Base-by-base conservation (phyloP, 225 moss, liverwort and hornwort genomes). In the Pleurozium schreberi region DNA sequence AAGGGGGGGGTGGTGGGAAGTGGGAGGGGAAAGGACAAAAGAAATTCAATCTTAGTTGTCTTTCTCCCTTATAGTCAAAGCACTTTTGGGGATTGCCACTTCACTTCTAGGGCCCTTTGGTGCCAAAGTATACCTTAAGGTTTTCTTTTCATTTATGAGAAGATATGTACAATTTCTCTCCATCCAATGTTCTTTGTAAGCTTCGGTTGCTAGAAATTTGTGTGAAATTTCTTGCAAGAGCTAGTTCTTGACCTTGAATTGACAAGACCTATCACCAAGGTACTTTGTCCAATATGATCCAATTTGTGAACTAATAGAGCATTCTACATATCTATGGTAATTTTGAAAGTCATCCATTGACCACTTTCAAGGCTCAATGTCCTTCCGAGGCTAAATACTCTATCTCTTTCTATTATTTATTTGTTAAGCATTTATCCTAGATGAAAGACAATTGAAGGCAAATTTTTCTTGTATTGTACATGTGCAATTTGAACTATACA, bases 161-260 rank as follows among this genome's bases (percentile, higher is more conserved):
- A 33, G 45, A 21, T 33, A 10, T 4, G 14, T 81, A 62, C 31
- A 0, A 62, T 61, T 62, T 33, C 5, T 47, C 34, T 62, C 23
- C 82, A 31, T 82, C 30, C 20, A 34, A 82, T 82, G 16, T 11
- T 62, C 10, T 22, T 43, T 33, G 16, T 11, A 7, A 33, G 23
- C 10, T 62, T 81, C 33, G 15, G 62, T 45, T 16, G 23, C 11
- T 82, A 34, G 27, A 42, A 12, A 58, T 40, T 17, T 18, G 18
- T 10, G 18, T 40, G 12, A 40, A 30, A 3, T 4, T 6, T 80
- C 18, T 20, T 43, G 20, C 4, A 6, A 42, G 0, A 1, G 9
- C 4, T 30, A 60, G 12, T 80, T 1, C 0, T 12, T 8, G 19
- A 28, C 8, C 8, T 2, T 25, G 0, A 14, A 40, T n/a, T 0